Base-by-base conservation (phyloP, 169 alveolate genomes). In the Sarcocystis neurona region DNA sequence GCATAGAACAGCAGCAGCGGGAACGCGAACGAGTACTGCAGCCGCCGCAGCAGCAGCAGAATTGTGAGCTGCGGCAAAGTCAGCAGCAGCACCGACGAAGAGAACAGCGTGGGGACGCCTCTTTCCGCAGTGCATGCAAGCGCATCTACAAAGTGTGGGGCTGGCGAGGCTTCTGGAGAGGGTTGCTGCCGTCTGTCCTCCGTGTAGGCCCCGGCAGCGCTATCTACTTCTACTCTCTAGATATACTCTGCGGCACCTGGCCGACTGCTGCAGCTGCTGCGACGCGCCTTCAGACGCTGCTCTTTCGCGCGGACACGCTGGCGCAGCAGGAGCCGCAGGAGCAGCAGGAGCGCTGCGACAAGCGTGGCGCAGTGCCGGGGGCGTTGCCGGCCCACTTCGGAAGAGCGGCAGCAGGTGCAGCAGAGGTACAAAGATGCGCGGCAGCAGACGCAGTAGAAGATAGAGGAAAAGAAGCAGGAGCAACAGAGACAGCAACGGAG, bases 121-220 rank as follows among this genome's bases (percentile, higher is more conserved):
- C 88, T 6, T 66, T 77, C 70, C 20, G 87, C 43, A 60, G 77
- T 53, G 82, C 79, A 12, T 84, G 80, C 41, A 53, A 47, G 1
- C 70, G 87, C n/a, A 87, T 87, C 20, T 44, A 58, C 74, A 77
- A 46, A 47, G 56, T 50, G 39, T 87, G 75, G 80, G 93, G 93
- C 4, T 44, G 53, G 37, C 74, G 30, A 43, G 93, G 93, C 47
- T 90, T 90, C 39, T 90, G 87, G 85, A 58, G 93, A 30, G 93
- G 93, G 27, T 43, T 87, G 23, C 30, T 84, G 34, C 88, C 93
- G 30, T 74, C 89, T 32, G 34, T 90, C 85, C 68, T 90, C 41
- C 90, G 93, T 63, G 88, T 90, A 34, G 90, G 86, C 27, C 93
- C 93, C 10, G 93, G 93, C 79, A 72, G 88, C 56, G 93, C 88